These are phyloP conservation scores for Proliferodiscus dingleyae DNA, from an alignment of 2,329 filamentous ascomycete genomes.

Conservation along the genomic window DNA sequence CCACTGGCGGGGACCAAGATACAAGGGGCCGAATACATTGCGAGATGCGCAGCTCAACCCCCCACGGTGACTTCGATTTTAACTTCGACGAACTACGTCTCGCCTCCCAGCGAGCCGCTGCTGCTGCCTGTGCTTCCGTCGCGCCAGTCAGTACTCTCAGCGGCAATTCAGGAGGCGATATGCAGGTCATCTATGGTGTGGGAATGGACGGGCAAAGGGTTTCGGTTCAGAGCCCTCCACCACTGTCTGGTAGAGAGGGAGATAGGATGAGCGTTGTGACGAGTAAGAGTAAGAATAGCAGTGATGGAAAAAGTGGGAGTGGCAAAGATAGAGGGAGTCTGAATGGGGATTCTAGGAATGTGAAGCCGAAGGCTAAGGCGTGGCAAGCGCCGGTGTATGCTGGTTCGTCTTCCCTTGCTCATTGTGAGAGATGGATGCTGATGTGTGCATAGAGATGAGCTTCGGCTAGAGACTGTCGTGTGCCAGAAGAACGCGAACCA, in stretches of 20 bases:
- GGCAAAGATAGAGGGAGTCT: constrained; percentile 24
- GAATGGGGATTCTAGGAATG: constrained; percentile 18
- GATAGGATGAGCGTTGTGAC: constrained; percentile 23
- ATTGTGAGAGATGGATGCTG: background rate
- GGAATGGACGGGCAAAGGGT: constrained; percentile 11
- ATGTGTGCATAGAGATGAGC: constrained; percentile 1
- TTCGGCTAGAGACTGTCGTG: constrained; percentile 1
- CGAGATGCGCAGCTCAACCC: constrained; percentile 11
- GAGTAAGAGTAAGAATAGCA: constrained; percentile 27
- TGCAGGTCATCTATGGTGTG: constrained; percentile 20
- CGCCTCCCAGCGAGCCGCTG: constrained; percentile 27
- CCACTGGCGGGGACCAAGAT: background rate
- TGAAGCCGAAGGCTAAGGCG: constrained; percentile 34
- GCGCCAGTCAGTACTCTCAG: constrained; percentile 8
- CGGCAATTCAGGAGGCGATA: constrained; percentile 15
- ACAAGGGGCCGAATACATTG: constrained; percentile 24
- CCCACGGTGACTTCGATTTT: constrained; percentile 20
- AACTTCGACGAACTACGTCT: constrained; percentile 27
- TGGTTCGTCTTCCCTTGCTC: constrained; percentile 21
- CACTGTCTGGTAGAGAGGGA: constrained; percentile 2
- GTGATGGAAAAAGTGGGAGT: constrained; percentile 27
- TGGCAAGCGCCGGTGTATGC: constrained; percentile 40
- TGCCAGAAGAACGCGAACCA: too few species aligned
- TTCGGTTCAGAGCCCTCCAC: constrained; percentile 3
- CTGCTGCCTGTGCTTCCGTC: constrained; percentile 27